Percentiles rank a stretch among this genome's conserved stretches.
These are phyloP conservation scores for Crithidia bombi DNA, from an alignment of 208 protist genomes.

Conservation along the genomic window DNA sequence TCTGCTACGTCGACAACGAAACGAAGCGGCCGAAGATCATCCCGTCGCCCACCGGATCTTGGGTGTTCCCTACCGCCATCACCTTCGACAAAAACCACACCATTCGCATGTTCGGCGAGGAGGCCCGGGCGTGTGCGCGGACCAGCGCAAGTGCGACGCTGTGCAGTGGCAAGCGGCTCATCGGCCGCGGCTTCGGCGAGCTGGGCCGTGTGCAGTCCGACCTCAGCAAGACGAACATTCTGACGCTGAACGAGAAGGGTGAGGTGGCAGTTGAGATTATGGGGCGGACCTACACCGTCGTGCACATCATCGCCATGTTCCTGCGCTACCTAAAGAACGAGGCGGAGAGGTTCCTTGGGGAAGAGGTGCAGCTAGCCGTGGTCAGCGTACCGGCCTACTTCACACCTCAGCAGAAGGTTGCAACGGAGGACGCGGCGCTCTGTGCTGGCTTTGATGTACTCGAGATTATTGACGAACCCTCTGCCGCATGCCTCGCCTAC, in stretches of 20 bases:
- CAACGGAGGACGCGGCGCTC: slow-evolving; percentile 93
- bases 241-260: slow-evolving; percentile 86
- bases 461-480: slow-evolving; percentile 94
- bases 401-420: slow-evolving; percentile 90
- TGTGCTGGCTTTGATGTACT: slow-evolving; percentile 92
- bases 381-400: slow-evolving; percentile 94
- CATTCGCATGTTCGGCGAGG: slow-evolving; percentile 86
- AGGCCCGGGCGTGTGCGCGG: slow-evolving; percentile 87
- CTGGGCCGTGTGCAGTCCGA: slow-evolving; percentile 81
- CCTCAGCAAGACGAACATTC: slow-evolving; percentile 87
- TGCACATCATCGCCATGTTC: slow-evolving; percentile 95
- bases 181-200: slow-evolving; percentile 88
- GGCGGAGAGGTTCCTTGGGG: slow-evolving; percentile 83
- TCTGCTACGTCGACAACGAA: slow-evolving; percentile 87
- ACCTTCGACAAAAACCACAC: slow-evolving; percentile 92
- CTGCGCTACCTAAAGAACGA: slow-evolving; percentile 89
- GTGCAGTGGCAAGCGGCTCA: slow-evolving; percentile 91
- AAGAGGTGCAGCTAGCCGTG: slow-evolving; percentile 83
- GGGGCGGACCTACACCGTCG: slow-evolving; percentile 88
- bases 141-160: slow-evolving; percentile 87
- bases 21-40: slow-evolving; percentile 89
- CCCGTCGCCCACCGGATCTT: slow-evolving; percentile 89
- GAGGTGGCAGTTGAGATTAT: slow-evolving; percentile 90
- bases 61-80: slow-evolving; percentile 91
- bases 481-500: slow-evolving; percentile 88